These are phyloP conservation scores for Evansstolkia leycettana DNA, from an alignment of 495 filamentous ascomycete species.

Conservation along the genomic window DNA sequence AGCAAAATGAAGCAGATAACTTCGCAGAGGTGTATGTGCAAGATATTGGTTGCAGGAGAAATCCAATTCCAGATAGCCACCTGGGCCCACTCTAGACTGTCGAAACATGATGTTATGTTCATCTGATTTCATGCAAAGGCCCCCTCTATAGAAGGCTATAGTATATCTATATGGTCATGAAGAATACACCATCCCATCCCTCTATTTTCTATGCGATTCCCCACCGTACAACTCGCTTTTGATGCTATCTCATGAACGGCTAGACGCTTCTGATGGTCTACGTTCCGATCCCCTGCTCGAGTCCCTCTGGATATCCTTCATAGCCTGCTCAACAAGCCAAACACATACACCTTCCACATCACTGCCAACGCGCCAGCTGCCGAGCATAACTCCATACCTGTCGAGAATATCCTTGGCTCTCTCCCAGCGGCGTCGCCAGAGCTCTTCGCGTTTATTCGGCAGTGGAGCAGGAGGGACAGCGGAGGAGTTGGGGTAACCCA, in stretches of 20 bases:
- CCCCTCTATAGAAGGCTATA: no score
- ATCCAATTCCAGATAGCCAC: no score
- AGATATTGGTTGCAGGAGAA: no score
- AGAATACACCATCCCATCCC: no score
- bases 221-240: neutral
- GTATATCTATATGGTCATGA: no score
- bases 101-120: no score
- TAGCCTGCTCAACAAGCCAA: conserved; percentile 36
- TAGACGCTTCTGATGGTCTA: neutral
- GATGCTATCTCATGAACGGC: neutral
- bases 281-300: conserved; percentile 1
- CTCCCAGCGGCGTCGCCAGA: conserved; percentile 73
- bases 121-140: no score
- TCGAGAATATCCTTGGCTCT: conserved; percentile 60
- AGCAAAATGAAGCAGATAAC: no score
- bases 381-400: conserved; percentile 55
- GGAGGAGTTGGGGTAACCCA: neutral
- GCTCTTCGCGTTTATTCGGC: conserved; percentile 64
- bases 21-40: no score
- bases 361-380: conserved; percentile 74
- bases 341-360: conserved; percentile 55
- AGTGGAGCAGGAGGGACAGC: conserved; percentile 13
- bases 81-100: no score
- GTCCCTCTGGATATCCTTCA: conserved; percentile 12
- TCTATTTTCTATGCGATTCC: no score